These are phyloP conservation scores for Psilocybe sp. DNA, from an alignment of 768 basidiomycete species.

Conservation along the genomic window DNA sequence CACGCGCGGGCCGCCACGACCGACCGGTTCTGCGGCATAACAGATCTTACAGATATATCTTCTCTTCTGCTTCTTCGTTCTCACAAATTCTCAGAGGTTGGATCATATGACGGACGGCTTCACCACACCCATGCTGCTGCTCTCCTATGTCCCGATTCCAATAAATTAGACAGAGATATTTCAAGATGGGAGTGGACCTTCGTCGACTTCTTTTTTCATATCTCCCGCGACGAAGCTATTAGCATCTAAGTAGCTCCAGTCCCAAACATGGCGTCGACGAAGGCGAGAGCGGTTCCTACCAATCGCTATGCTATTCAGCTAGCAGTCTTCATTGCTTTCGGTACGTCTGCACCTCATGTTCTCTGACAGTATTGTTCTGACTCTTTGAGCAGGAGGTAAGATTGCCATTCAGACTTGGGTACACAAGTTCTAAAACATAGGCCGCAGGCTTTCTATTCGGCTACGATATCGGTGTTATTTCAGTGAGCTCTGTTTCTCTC, in stretches of 20 bases:
- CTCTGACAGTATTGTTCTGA: neutral
- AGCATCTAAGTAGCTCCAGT: neutral
- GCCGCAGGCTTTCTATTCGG: constrained; percentile 61
- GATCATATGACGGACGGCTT: too few species aligned
- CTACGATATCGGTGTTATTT: constrained; percentile 78
- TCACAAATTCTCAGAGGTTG: too few species aligned
- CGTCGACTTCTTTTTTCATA: constrained; percentile 9
- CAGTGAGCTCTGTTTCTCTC: constrained; percentile 35
- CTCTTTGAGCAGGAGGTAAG: constrained; percentile 24
- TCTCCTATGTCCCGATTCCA: neutral
- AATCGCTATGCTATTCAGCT: constrained; percentile 62
- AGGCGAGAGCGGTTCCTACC: constrained; percentile 49
- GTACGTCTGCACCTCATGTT: constrained; percentile 32
- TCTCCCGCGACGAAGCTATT: constrained; percentile 3
- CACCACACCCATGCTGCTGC: too few species aligned
- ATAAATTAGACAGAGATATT: constrained; percentile 4
- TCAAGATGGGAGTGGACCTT: neutral
- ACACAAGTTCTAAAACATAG: constrained; percentile 1
- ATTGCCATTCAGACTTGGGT: neutral
- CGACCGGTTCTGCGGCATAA: too few species aligned
- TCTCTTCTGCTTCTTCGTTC: too few species aligned
- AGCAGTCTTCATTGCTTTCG: constrained; percentile 72
- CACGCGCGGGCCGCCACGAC: too few species aligned
- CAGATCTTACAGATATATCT: too few species aligned
- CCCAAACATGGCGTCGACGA: constrained; percentile 10